Conservation (phyloP, 192 early-diverging fungal species). For the Phlyctochytrium arcticum region DNA sequence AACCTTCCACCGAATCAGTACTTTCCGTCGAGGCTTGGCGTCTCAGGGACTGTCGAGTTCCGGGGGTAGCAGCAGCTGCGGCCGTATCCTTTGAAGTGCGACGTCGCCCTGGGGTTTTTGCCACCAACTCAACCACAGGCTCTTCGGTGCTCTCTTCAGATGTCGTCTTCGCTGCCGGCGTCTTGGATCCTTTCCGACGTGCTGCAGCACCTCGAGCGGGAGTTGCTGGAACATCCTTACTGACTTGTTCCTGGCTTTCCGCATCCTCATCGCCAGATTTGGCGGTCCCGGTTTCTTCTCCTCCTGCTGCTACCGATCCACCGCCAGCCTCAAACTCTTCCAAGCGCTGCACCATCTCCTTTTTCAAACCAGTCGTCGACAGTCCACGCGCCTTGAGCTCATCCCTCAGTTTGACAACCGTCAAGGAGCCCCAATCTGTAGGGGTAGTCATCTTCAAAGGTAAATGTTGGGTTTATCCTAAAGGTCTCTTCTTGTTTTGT, state of each 20-base stretch:
- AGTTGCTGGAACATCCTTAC: background rate
- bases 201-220: background rate
- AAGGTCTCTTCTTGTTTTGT: too few species aligned
- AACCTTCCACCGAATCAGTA: background rate
- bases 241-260: background rate
- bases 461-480: too few species aligned
- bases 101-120: background rate
- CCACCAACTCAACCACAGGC: background rate
- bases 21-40: background rate
- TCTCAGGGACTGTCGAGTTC: background rate
- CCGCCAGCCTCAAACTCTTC: background rate
- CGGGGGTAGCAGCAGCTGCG: background rate
- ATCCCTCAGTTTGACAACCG: slow-evolving; percentile 15
- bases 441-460: too few species aligned
- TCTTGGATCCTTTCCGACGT: too few species aligned
- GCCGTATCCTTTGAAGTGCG: background rate
- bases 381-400: slow-evolving; percentile 15
- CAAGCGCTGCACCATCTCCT: slow-evolving; percentile 11
- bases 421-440: background rate
- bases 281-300: background rate
- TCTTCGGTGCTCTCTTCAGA: background rate
- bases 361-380: slow-evolving; percentile 11
- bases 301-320: background rate
- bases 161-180: background rate
- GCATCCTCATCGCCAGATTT: background rate